phyloP scores from a whole-genome alignment of 139 green algal species.

The Micromonas pusilla region DNA sequence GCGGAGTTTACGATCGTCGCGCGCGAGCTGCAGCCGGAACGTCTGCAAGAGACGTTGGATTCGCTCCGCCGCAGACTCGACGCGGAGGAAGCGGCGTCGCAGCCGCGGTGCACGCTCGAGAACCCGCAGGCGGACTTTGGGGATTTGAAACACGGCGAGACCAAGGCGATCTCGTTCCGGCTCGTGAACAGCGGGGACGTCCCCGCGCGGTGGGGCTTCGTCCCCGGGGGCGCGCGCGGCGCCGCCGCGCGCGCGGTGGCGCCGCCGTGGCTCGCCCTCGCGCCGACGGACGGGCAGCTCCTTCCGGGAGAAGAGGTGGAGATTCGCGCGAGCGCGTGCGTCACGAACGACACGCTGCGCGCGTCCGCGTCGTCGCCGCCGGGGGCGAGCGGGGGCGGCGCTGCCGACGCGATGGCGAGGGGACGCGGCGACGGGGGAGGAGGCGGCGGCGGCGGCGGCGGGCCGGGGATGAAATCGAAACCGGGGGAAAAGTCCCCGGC shows the following conservation, averaged over 20 bases:
- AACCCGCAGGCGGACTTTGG: conserved; percentile 25
- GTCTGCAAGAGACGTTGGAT: conserved; percentile 46
- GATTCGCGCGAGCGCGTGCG: not conserved
- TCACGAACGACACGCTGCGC: too few relatives aligned
- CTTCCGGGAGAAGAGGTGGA: not conserved
- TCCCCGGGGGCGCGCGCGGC: conserved; percentile 27
- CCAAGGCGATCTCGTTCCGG: conserved; percentile 20
- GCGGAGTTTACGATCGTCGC: conserved; percentile 40
- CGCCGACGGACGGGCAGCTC: not conserved
- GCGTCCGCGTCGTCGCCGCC: too few relatives aligned
- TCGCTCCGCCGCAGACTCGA: conserved; percentile 43
- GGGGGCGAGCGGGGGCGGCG: too few relatives aligned
- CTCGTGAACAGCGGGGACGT: conserved; percentile 40
- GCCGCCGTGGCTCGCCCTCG: not conserved
- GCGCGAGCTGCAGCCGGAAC: conserved; percentile 12
- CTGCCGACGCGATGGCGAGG: not conserved
- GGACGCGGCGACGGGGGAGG: not conserved
- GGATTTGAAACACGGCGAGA: not conserved
- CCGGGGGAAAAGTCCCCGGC: too few relatives aligned
- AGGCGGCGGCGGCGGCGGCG: conserved; percentile 2
- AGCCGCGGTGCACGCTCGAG: conserved; percentile 40
- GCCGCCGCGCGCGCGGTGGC: not conserved
- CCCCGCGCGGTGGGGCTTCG: conserved; percentile 13
- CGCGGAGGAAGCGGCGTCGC: conserved; percentile 40
- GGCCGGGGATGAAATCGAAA: conserved; percentile 34